Evolutionary conservation across 108 stramenopile genomes (phyloP), one percentile per base, ranked within the genome.

Genomic region (Licmophora abbreviata): DNA sequence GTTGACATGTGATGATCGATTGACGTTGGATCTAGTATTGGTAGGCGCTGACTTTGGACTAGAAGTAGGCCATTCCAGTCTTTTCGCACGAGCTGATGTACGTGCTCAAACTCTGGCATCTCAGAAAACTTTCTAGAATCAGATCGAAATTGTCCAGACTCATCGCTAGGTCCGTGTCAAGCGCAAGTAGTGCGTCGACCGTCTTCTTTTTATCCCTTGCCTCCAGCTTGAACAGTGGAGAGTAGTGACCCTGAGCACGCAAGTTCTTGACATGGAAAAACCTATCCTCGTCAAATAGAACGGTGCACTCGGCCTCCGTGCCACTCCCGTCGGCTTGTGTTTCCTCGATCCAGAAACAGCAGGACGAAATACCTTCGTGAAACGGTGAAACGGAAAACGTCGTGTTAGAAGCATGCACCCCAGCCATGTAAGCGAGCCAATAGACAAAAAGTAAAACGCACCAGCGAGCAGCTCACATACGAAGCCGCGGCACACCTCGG

Each of bases 311-410:
- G 2, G 12, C 22, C 1, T 50, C 61, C 18, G 51, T 41, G 10
- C 21, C 41, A 1, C 51, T 33, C 6, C 42, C 43, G 18, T 46
- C 44, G 1, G 18, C 61, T 0, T 29, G 40, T n/a, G 40, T 29
- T 57, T 91, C 89, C 28, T 86, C 83, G 22, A 91, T 64, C 85
- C 82, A 91, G 30, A 65, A 68, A 54, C 83, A 91, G 59, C 89
- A 86, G 9, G 81, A 76, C 28, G 64, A 26, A 14, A 62, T 54
- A 8, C 79, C 79, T 67, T n/a, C n/a, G n/a, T n/a, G n/a, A 25
- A n/a, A 53, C 23, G 4, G 1, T 1, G n/a, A 34, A 23, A 23
- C 3, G 0, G 3, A 47, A 25, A 22, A 23, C 12, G 2, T 0
- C 0, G 25, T 1, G 42, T 11, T 25, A 46, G 11, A 7, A 54